phyloP scores from a whole-genome alignment of 768 basidiomycete genomes.

The Tricholoma bakamatsutake region DNA sequence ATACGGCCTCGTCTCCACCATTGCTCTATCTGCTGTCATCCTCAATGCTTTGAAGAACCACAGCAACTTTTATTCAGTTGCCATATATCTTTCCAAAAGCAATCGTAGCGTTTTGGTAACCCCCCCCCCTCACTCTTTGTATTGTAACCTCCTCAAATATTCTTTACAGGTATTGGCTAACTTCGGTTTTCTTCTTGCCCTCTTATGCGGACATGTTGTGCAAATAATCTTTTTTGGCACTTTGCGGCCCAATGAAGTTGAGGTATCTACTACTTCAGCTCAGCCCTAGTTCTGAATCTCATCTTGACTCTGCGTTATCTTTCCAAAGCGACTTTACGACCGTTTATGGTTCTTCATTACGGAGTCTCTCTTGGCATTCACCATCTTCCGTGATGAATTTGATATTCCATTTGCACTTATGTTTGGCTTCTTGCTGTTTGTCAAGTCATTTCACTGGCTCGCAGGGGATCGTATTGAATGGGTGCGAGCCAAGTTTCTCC shows the following conservation, averaged over 20 bases:
- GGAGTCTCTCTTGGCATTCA: conserved; percentile 92
- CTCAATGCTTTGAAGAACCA: conserved; percentile 75
- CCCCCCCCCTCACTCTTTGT: conserved; percentile 17
- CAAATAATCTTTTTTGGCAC: conserved; percentile 91
- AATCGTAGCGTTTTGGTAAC: conserved; percentile 90
- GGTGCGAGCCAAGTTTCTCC: conserved; percentile 37
- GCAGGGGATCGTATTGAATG: conserved; percentile 94
- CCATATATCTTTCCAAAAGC: conserved; percentile 89
- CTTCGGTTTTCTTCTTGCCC: conserved; percentile 73
- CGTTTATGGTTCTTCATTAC: conserved; percentile 97
- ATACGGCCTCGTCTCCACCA: conserved; percentile 62
- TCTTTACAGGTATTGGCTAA: conserved; percentile 76
- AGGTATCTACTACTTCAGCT: conserved; percentile 51
- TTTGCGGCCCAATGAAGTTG: conserved; percentile 82
- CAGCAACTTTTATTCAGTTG: conserved; percentile 91
- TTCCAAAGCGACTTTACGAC: conserved; percentile 81
- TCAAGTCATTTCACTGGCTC: conserved; percentile 99
- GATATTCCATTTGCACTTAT: conserved; percentile 88
- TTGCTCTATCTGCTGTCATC: conserved; percentile 69
- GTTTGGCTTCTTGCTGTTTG: conserved; percentile 91
- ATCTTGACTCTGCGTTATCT: neutral
- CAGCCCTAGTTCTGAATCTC: neutral
- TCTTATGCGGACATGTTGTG: conserved; percentile 69
- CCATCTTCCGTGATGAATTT: conserved; percentile 95
- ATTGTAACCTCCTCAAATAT: neutral